Conservation (phyloP, 257 asterid genomes). For the Nyctanthes arbortristis region DNA sequence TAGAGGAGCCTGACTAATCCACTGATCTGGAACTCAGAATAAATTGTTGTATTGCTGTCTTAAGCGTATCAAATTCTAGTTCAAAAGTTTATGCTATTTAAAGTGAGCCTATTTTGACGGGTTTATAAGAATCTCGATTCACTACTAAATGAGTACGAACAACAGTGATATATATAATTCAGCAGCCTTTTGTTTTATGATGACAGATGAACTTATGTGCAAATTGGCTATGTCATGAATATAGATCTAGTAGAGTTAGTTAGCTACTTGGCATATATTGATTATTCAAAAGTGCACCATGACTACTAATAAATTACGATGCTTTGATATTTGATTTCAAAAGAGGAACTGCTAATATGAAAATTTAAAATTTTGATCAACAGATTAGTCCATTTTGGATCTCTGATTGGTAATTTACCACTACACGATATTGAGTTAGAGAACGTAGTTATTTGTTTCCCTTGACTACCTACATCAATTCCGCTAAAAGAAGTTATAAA, state of each 20-base stretch:
- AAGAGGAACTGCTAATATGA: neutral
- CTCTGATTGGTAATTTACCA: neutral
- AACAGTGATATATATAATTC: neutral
- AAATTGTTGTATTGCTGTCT: constrained; percentile 2
- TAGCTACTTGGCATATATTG: neutral
- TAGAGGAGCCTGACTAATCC: neutral
- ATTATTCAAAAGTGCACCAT: neutral
- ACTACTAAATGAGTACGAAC: neutral
- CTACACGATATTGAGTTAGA: neutral
- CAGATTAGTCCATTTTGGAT: neutral
- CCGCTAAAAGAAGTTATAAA: constrained; percentile 1
- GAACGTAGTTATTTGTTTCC: neutral
- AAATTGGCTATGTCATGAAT: neutral
- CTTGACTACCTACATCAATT: neutral
- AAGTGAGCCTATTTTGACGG: neutral
- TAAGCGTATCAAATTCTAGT: neutral
- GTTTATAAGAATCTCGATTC: neutral
- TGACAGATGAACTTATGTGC: neutral
- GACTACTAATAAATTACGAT: neutral
- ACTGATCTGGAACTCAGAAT: neutral
- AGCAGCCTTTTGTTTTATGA: neutral
- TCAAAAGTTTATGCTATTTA: neutral
- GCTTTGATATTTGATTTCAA: neutral
- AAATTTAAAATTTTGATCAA: neutral
- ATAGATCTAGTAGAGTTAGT: neutral